These are phyloP conservation scores for Hygrophoropsis aurantiaca DNA, from an alignment of 768 basidiomycete genomes.

Conservation along the genomic window DNA sequence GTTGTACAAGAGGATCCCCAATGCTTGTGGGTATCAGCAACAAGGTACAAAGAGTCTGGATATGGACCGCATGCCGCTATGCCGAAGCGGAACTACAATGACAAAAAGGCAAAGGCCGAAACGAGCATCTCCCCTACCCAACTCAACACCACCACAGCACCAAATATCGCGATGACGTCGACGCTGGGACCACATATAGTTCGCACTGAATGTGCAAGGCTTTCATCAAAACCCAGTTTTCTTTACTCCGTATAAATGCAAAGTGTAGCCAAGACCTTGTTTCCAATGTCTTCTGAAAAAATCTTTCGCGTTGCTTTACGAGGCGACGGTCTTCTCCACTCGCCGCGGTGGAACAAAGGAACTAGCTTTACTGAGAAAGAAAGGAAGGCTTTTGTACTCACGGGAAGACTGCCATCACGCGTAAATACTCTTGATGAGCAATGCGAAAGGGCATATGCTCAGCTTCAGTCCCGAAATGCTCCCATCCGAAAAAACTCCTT, in stretches of 20 bases:
- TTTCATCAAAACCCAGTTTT: background rate
- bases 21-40: no score
- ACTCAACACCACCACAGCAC: no score
- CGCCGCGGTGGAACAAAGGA: conserved; percentile 76
- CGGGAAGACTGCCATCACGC: conserved; percentile 47
- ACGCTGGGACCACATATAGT: background rate
- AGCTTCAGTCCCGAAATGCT: conserved; percentile 40
- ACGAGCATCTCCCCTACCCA: no score
- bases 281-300: conserved; percentile 6
- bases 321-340: conserved; percentile 62
- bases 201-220: background rate
- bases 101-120: background rate
- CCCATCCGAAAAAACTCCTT: conserved; percentile 71
- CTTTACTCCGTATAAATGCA: conserved; percentile 1
- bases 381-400: conserved; percentile 65
- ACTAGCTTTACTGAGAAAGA: conserved; percentile 72
- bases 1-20: background rate
- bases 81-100: no score
- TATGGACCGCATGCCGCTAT: no score
- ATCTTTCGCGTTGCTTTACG: conserved; percentile 49
- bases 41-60: background rate
- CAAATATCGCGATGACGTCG: background rate
- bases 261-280: background rate
- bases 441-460: conserved; percentile 69
- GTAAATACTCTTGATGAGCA: conserved; percentile 75